Evolutionary conservation across 208 protist genomes (phyloP).

Genomic region (Angomonas deanei): DNA sequence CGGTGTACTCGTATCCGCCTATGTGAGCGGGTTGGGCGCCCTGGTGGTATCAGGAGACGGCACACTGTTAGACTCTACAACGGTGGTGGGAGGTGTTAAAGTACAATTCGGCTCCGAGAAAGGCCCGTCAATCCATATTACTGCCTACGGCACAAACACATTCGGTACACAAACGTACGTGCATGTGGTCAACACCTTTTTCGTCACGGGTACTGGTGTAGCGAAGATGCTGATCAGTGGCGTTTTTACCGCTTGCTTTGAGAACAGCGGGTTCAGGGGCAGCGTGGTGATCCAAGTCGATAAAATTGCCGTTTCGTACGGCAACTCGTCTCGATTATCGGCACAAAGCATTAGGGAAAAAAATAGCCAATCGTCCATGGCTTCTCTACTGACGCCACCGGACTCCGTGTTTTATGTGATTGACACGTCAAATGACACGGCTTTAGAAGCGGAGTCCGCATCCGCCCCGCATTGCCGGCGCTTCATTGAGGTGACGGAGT

Average conservation of each 20-base stretch:
- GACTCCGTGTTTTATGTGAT: slow-evolving; percentile 31
- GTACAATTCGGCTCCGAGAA: neutral
- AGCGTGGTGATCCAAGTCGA: slow-evolving; percentile 45
- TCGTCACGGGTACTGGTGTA: slow-evolving; percentile 38
- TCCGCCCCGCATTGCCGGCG: neutral
- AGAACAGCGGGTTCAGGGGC: slow-evolving; percentile 29
- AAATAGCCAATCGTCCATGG: slow-evolving; percentile 12
- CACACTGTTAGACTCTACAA: slow-evolving; percentile 49
- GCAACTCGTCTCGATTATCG: slow-evolving; percentile 11
- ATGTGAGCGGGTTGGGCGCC: slow-evolving; percentile 31
- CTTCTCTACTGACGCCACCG: slow-evolving; percentile 25
- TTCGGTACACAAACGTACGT: slow-evolving; percentile 42
- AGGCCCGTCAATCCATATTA: slow-evolving; percentile 20
- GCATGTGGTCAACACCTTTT: slow-evolving; percentile 25
- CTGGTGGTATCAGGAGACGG: slow-evolving; percentile 36
- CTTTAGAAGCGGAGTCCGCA: neutral
- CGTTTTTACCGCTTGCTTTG: slow-evolving; percentile 24
- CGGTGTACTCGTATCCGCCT: slow-evolving; percentile 34
- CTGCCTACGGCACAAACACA: slow-evolving; percentile 38
- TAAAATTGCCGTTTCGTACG: slow-evolving; percentile 34
- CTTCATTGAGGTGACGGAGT: slow-evolving; percentile 12
- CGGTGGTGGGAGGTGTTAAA: slow-evolving; percentile 25
- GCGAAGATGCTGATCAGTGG: slow-evolving; percentile 47
- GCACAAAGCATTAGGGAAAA: too few relatives aligned
- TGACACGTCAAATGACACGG: slow-evolving; percentile 21